A percentile compares a stretch with the other conserved stretches of the same genome.
Conservation (phyloP, 345 rosid species). For the Pistacia integerrima region DNA sequence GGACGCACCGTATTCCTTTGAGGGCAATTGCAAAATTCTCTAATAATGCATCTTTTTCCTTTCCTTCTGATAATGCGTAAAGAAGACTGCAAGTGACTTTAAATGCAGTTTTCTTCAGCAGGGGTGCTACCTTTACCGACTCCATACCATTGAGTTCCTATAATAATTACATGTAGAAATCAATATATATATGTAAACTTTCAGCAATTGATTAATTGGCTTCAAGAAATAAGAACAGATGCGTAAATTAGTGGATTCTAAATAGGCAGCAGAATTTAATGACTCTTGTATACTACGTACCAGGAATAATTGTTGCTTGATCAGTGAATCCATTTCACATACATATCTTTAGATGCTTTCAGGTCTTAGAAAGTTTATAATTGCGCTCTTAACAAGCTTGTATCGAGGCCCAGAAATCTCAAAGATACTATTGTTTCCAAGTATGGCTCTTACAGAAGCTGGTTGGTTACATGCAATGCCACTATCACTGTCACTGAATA, state of each 20-base stretch:
- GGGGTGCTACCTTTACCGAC: constrained; percentile 1
- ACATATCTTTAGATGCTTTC: constrained; percentile 24
- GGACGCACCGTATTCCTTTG: constrained; percentile 25
- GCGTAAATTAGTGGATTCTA: not conserved
- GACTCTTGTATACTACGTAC: not conserved
- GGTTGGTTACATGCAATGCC: constrained; percentile 29
- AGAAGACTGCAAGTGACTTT: constrained; percentile 18
- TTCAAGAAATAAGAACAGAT: no score
- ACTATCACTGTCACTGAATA: constrained; percentile 18
- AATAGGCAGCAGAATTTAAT: no score
- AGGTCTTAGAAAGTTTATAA: constrained; percentile 21
- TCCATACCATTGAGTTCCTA: constrained; percentile 15
- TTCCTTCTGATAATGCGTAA: constrained; percentile 26
- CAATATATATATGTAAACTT: no score
- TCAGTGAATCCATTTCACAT: constrained; percentile 20
- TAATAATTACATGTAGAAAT: not conserved
- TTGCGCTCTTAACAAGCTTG: constrained; percentile 26
- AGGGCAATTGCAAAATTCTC: constrained; percentile 15
- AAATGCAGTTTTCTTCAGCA: constrained; percentile 33
- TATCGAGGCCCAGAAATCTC: constrained; percentile 27
- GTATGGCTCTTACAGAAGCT: constrained; percentile 9
- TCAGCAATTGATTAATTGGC: no score
- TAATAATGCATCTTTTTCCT: constrained; percentile 19
- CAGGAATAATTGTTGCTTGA: constrained; percentile 23
- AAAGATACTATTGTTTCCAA: constrained; percentile 25